A percentile compares a stretch with the other conserved stretches of the same genome.
These are phyloP conservation scores for Eucalyptus curtisii DNA, from an alignment of 345 rosid genomes.

Conservation along the genomic window DNA sequence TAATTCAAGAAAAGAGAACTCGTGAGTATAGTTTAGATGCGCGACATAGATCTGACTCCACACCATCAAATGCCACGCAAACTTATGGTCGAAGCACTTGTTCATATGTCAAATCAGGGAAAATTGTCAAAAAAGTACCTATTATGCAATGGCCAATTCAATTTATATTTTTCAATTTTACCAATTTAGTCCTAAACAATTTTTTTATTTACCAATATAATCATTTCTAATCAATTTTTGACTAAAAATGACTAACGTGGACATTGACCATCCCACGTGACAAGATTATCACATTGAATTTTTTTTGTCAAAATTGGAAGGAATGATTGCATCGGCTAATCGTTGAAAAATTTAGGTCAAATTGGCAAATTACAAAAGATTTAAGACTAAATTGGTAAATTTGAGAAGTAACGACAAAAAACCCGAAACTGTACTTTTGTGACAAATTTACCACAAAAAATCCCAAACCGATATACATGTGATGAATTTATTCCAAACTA, in stretches of 20 bases:
- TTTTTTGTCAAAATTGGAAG: background rate
- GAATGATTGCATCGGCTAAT: rapidly evolving
- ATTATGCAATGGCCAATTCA: rapidly evolving
- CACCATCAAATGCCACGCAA: background rate
- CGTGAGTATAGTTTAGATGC: background rate
- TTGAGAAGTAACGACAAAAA: background rate
- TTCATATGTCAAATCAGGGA: background rate
- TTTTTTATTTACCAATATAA: background rate
- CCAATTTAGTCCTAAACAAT: rapidly evolving
- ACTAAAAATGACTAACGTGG: background rate
- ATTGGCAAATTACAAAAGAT: rapidly evolving
- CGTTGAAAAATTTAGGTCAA: background rate
- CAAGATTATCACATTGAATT: rapidly evolving
- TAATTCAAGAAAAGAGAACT: background rate
- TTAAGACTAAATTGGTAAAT: rapidly evolving
- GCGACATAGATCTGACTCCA: background rate
- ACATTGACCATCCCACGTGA: rapidly evolving
- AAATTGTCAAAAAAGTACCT: background rate
- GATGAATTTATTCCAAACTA: too few relatives aligned
- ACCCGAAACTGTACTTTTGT: rapidly evolving
- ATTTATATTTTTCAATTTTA: background rate
- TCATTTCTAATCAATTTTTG: background rate
- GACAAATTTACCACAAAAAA: rapidly evolving
- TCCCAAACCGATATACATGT: rapidly evolving
- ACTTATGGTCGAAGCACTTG: background rate